Evolutionary conservation across 2,329 filamentous ascomycete species (phyloP).

Genomic region (Paracoccidioides lutzii): DNA sequence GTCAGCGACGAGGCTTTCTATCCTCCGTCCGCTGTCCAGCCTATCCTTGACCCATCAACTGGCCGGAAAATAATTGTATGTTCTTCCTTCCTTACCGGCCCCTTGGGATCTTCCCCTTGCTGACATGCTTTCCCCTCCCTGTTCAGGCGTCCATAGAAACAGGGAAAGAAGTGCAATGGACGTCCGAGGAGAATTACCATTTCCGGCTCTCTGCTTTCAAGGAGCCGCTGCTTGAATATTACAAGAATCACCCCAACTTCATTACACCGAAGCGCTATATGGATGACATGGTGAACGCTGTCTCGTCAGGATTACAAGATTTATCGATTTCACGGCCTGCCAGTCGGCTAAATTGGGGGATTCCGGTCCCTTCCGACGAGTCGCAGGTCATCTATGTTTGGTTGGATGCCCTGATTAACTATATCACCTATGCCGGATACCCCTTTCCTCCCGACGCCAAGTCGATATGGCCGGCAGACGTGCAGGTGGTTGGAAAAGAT

Average conservation of each 20-base stretch:
- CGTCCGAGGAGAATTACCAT: slow-evolving; percentile 85
- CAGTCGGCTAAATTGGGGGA: slow-evolving; percentile 71
- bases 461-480: slow-evolving; percentile 73
- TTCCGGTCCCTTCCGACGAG: slow-evolving; percentile 71
- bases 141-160: slow-evolving; percentile 62
- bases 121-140: slow-evolving; percentile 7
- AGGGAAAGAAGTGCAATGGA: slow-evolving; percentile 88
- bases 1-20: slow-evolving; percentile 97
- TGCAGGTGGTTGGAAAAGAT: slow-evolving; percentile 92
- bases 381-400: slow-evolving; percentile 94
- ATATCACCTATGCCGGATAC: slow-evolving; percentile 77
- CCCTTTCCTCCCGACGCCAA: slow-evolving; percentile 56
- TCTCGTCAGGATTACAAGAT: slow-evolving; percentile 66
- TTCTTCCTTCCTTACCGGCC: not conserved
- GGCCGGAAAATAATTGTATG: slow-evolving; percentile 65
- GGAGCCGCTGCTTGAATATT: slow-evolving; percentile 67
- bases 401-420: slow-evolving; percentile 93
- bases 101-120: not conserved
- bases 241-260: slow-evolving; percentile 62
- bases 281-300: slow-evolving; percentile 65
- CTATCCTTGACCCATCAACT: slow-evolving; percentile 62
- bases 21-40: slow-evolving; percentile 59
- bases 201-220: slow-evolving; percentile 77
- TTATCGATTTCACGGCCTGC: slow-evolving; percentile 77
- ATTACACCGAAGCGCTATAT: slow-evolving; percentile 61